Percentiles rank a stretch among this genome's conserved stretches.
phyloP scores from a whole-genome alignment of 768 basidiomycete species.

The Leccinum subtestaceum region DNA sequence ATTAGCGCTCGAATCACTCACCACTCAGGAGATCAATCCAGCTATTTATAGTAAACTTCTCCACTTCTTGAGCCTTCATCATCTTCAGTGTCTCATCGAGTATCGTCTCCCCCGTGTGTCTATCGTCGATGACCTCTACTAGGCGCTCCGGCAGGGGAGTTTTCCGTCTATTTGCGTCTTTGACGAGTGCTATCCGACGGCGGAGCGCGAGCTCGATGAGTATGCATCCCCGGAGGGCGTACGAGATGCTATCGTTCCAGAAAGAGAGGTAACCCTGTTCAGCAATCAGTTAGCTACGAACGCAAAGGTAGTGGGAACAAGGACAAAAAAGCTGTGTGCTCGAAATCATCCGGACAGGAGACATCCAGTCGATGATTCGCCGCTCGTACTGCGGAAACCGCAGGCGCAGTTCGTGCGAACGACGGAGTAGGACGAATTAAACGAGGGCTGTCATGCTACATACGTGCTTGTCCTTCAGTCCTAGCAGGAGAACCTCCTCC shows the following conservation, averaged over 20 bases:
- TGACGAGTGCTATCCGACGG: constrained; percentile 86
- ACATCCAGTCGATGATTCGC: background rate
- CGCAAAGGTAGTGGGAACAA: background rate
- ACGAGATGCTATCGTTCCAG: constrained; percentile 99
- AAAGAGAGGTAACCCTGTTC: constrained; percentile 89
- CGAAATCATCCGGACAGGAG: constrained; percentile 6
- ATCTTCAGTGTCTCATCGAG: constrained; percentile 94
- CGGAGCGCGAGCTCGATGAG: constrained; percentile 96
- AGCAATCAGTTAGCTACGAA: constrained; percentile 20
- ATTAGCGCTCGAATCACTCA: constrained; percentile 28
- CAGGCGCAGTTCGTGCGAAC: constrained; percentile 8
- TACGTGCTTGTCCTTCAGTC: constrained; percentile 96
- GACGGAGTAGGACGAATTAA: constrained; percentile 3
- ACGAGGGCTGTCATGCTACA: constrained; percentile 19
- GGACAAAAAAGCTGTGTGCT: constrained; percentile 4
- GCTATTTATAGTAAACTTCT: constrained; percentile 65
- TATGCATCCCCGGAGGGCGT: constrained; percentile 97
- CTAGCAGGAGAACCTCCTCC: constrained; percentile 94
- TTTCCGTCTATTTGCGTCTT: constrained; percentile 72
- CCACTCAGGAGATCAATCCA: constrained; percentile 97
- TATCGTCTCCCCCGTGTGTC: constrained; percentile 93
- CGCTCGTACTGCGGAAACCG: constrained; percentile 20
- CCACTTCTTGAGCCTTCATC: constrained; percentile 76
- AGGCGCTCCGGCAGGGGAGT: constrained; percentile 77
- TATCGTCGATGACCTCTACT: constrained; percentile 88